Base-by-base conservation (phyloP, 2,329 filamentous ascomycete species). In the Helminthosporium solani region DNA sequence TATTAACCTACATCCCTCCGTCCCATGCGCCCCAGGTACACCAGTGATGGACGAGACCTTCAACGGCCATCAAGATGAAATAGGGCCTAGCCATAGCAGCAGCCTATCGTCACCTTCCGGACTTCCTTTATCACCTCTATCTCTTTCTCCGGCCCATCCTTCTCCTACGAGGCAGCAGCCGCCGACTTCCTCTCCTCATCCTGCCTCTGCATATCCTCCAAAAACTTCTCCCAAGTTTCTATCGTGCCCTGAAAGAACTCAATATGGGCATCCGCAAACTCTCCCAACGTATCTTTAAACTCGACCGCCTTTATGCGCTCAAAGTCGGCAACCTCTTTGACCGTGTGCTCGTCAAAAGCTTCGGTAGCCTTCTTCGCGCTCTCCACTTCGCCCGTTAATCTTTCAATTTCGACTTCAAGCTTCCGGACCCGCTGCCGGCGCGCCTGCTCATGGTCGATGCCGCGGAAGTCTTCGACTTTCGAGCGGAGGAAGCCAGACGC, bases 381-480 rank as follows among this genome's bases (percentile, higher is more conserved):
- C 70, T 97, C 92, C 0, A 95, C 92, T 70, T 96, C 70, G 19
- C 83, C 81, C 2, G 90, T 96, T 33, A 99, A 79, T 63, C 95
- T 88, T 60, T 96, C 90, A 58, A 99, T 96, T 55, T 90, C 85
- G 40, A 97, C 78, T 71, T 99, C 94, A 3, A 97, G 79, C 71
- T 94, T 95, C 47, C 94, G 84, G 41, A 92, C 81, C 23, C 92
- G 83, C 68, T 97, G 92, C 12, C 91, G 83, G 2, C 91, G 85
- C 12, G 87, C 85, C 63, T 95, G 89, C 68, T 97, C 94, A 72
- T 97, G 94, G 70, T 99, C 94, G 3, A 99, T 91, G 12, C 94
- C 94, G 15, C 94, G 85, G 53, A 96, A 91, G 66, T 99, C 94
- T 71, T 99, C 94, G 63, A 99, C 87, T 72, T 97, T 97, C 67